These are phyloP conservation scores for Scutellaria baicalensis DNA, from an alignment of 257 asterid species.

Conservation along the genomic window DNA sequence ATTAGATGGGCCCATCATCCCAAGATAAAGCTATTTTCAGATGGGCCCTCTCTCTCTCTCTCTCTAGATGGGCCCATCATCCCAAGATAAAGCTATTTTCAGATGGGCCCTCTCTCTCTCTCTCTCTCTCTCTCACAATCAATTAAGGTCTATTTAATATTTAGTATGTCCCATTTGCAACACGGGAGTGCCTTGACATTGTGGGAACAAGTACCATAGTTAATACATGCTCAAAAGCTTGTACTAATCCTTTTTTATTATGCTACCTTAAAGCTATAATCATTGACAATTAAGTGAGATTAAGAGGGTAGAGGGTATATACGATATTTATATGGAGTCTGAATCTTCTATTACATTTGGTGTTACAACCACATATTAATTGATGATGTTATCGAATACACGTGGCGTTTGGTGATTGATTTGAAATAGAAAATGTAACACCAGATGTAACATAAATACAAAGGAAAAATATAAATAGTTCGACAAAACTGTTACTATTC, in stretches of 20 bases:
- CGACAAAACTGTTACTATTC: no score
- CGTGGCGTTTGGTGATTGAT: no score
- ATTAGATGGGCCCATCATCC: conserved; percentile 8
- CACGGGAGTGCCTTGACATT: neutral
- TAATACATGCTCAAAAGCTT: neutral
- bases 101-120: neutral
- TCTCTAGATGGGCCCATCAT: conserved; percentile 16
- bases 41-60: neutral
- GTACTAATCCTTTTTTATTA: no score
- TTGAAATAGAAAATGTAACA: no score
- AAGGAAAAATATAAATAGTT: no score
- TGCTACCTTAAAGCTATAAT: no score
- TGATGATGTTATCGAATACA: no score
- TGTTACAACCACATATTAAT: no score
- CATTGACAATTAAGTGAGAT: neutral
- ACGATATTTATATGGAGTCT: no score
- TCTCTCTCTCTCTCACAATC: neutral
- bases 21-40: neutral
- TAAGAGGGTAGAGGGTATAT: no score
- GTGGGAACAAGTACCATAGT: neutral
- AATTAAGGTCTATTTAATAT: neutral
- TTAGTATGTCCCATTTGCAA: neutral
- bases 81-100: neutral
- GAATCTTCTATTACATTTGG: no score
- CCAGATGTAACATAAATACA: no score